Evolutionary conservation across 2,329 filamentous ascomycete genomes (phyloP), one percentile per base, ranked within the genome.

Genomic region (Ophioceras dolichostomum): DNA sequence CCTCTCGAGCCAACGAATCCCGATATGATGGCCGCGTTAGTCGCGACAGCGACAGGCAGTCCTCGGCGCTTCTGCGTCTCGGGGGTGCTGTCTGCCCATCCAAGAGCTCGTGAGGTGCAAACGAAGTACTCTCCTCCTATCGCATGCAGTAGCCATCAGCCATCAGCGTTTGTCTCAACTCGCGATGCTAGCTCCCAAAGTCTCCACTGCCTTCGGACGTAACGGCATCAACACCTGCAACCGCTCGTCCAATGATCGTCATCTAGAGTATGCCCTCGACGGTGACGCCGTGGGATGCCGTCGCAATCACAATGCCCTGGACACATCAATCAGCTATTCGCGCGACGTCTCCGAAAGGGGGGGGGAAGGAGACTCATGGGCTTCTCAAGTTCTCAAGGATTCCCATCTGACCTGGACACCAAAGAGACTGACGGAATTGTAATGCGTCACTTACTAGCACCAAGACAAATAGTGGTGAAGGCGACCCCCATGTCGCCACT

Each of bases 401-500:
- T n/a, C n/a, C n/a, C n/a, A n/a, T n/a, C n/a, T n/a, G n/a, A n/a
- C n/a, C n/a, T n/a, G n/a, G n/a, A n/a, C n/a, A n/a, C n/a, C n/a
- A n/a, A n/a, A n/a, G n/a, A n/a, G n/a, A n/a, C n/a, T n/a, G n/a
- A n/a, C n/a, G n/a, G n/a, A n/a, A n/a, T n/a, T n/a, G n/a, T n/a
- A n/a, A n/a, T n/a, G n/a, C n/a, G n/a, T n/a, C n/a, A n/a, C 34
- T 28, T 17, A 16, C 34, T 14, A 47, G 36, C 5, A 64, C n/a
- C 52, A 5, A 67, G 50, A 36, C 65, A 56, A 4, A 58, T 38
- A 0, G 66, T 70, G 0, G 67, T 62, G 4, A 58, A 54, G 4
- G 68, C 49, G 24, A 63, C 60, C 12, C 65, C 65, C 1, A 59
- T 66, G 29, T 61, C 59, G 28, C 68, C 58, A n/a, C 68, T 68